A percentile compares a stretch with the other conserved stretches of the same genome.
Conservation (phyloP, 192 early-diverging fungal genomes). For the Coemansia sp. region DNA sequence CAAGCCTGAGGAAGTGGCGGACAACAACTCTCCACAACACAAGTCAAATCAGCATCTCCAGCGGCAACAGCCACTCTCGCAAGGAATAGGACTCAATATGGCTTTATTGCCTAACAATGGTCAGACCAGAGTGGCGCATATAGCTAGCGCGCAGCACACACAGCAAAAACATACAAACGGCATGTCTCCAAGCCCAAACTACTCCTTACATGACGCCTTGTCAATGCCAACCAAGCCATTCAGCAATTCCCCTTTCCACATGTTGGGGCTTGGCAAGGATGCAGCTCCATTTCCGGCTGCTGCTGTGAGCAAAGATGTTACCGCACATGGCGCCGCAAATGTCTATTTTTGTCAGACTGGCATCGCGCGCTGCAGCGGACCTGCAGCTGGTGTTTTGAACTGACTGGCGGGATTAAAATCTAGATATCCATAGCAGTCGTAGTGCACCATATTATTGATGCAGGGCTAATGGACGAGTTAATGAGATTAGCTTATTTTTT, state of each 20-base stretch:
- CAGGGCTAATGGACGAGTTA: not conserved
- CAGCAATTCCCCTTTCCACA: slow-evolving; percentile 18
- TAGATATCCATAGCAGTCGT: not conserved
- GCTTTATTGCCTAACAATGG: slow-evolving; percentile 1
- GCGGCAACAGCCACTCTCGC: not conserved
- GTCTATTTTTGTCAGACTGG: not conserved
- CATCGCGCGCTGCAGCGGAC: not conserved
- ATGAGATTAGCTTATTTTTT: not conserved
- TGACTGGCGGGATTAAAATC: not conserved
- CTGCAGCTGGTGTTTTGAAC: not conserved
- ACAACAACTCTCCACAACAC: slow-evolving; percentile 7
- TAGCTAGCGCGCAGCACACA: not conserved
- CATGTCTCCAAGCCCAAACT: slow-evolving; percentile 24
- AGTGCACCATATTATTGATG: not conserved
- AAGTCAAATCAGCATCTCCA: slow-evolving; percentile 4
- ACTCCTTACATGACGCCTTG: slow-evolving; percentile 21
- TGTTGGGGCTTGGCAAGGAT: slow-evolving; percentile 6
- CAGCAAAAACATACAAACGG: slow-evolving; percentile 8
- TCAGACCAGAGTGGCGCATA: slow-evolving; percentile 23
- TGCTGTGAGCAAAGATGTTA: not conserved
- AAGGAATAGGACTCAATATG: not conserved
- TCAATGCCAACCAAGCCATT: slow-evolving; percentile 2
- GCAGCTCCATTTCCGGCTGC: not conserved
- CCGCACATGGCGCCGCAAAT: not conserved
- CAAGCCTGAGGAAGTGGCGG: not conserved